Conservation (phyloP, 2,329 filamentous ascomycete genomes). For the Dactylellina cionopaga region DNA sequence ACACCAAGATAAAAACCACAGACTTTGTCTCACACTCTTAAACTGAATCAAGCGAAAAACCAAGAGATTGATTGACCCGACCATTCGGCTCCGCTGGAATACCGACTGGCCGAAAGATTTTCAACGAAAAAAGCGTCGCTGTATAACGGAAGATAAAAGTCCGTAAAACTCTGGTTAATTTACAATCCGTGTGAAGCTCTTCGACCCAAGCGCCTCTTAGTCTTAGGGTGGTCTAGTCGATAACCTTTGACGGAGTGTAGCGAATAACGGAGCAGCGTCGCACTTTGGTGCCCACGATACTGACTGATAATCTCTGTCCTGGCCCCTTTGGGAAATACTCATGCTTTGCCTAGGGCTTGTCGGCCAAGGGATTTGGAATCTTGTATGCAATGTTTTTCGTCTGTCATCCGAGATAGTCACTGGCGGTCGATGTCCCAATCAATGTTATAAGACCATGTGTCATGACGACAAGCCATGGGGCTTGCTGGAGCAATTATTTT, state of each 20-base stretch:
- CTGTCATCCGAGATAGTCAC: conserved; percentile 36
- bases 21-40: conserved; percentile 50
- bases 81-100: conserved; percentile 34
- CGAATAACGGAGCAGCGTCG: conserved; percentile 33
- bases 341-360: conserved; percentile 46
- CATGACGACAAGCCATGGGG: conserved; percentile 51
- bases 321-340: conserved; percentile 43
- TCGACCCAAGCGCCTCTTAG: conserved; percentile 2
- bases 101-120: conserved; percentile 22
- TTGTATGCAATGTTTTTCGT: conserved; percentile 39
- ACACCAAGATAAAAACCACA: conserved; percentile 42
- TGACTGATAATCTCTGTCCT: conserved; percentile 48
- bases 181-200: conserved; percentile 7
- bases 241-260: conserved; percentile 8
- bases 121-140: conserved; percentile 18
- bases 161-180: conserved; percentile 31
- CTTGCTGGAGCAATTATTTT: conserved; percentile 34
- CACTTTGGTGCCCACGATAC: conserved; percentile 32
- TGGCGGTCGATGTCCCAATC: conserved; percentile 31
- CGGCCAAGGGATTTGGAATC: conserved; percentile 51
- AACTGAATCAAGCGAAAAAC: conserved; percentile 48
- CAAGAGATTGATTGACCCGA: conserved; percentile 49
- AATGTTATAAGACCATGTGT: conserved; percentile 43
- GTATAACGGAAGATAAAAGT: conserved; percentile 43
- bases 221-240: conserved; percentile 26